Base-by-base conservation (phyloP, 345 rosid genomes). In the Eucalyptus leucophloia region DNA sequence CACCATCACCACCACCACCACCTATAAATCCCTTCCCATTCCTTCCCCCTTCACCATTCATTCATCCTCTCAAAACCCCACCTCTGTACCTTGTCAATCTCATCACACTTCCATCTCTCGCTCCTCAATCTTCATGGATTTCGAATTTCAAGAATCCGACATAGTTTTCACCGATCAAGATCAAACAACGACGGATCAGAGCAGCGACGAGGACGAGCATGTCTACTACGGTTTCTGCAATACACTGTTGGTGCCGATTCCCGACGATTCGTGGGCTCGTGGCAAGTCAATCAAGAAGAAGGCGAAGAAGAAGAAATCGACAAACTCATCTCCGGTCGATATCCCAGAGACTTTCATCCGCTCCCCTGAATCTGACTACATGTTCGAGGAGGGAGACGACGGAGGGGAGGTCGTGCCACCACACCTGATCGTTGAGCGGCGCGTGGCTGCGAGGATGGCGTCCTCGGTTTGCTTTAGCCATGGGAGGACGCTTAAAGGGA, bases 401-500 rank as follows among this genome's bases (percentile, higher is more conserved):
- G 93, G 87, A 7, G 91, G 86, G 51, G 94, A 90, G n/a, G 87
- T 92, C 42, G 93, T 91, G 37, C 98, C 98, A 7, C 98, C 98
- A 2, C 98, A 96, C 91, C 87, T 95, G 9, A 94, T 95, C 7
- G 87, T 95, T 32, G 94, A 92, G 85, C 91, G 95, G 87, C 93
- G 96, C 69, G 87, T 89, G 51, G 94, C 94, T 7, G 90, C 94
- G 69, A 95, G 95, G 91, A 95, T 96, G 98, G 96, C 96, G 42
- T 96, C 95, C 88, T 96, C 98, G 2, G 95, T 96, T 51, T 93
- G 96, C 60, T 92, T 96, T 9, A 97, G 99, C 34, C 95, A 95
- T 89, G 99, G 99, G 83, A 94, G 99, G 89, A 96, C 94, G 26
- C 96, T 96, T 19, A 96, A 95, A 87, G 99, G 99, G 40, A 94